Evolutionary conservation across 805 yeast genomes (phyloP), one percentile per base, ranked within the genome.

Genomic region (Wickerhamiella cacticola): DNA sequence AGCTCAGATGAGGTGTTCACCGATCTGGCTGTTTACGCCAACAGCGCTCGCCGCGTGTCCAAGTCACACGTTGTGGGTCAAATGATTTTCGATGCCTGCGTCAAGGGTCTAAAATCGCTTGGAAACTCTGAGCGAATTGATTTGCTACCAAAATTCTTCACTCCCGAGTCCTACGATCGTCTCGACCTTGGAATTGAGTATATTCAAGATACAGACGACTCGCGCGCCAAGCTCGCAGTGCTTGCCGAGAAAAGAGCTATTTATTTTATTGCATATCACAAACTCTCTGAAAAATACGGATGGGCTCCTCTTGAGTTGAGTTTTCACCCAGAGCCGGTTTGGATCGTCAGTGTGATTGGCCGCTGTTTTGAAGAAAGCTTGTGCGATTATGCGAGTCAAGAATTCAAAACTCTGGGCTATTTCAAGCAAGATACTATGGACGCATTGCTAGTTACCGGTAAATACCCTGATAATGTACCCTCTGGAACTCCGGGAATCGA

Each of bases 1-100:
- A 33, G 45, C 29, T 26, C 49, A 28, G 12, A 8, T 12, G 45
- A 45, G 9, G 40, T 46, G 19, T 5, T 49, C 34, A 21, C 8
- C 41, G 48, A 41, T 36, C 52, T 54, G 53, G 50, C 52, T 2
- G 31, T 29, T 21, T 44, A 44, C 26, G 47, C 40, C 10, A 35
- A 34, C 15, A 44, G 41, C 24, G 47, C 47, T 2, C 34, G 41
- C 5, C 39, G 47, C 18, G 47, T 44, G 16, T 34, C 41, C 31
- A 44, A 44, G 28, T 44, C 47, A 16, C 33, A 18, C n/a, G 47
- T 39, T 18, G 21, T 44, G 15, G 47, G 47, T 3, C 23, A 29
- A 5, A 35, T 44, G 34, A 44, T 43, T 15, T 43, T 16, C n/a
- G 31, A 39, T 21, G 13, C 19, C 16, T 39, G 42, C 24, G 13